Base-by-base conservation (phyloP, 2,329 filamentous ascomycete species). In the Microdochium nivale region DNA sequence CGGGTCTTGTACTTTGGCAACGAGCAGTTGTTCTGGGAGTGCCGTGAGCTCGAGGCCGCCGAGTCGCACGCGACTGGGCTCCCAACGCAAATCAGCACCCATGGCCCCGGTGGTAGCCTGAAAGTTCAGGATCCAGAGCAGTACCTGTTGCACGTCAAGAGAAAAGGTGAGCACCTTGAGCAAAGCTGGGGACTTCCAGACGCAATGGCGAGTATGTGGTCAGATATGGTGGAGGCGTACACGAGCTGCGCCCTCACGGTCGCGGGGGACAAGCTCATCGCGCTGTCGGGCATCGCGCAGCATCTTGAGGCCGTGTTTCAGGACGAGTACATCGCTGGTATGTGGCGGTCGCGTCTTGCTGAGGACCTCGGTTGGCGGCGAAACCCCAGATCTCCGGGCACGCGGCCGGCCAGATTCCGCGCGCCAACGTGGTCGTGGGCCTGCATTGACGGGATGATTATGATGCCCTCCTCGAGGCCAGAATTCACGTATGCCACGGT, bases 401-500 rank as follows among this genome's bases (percentile, higher is more conserved):
- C 32, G 46, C 23, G 32, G 25, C 10, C 11, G 19, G 11, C 25
- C 19, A 4, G 10, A 16, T 40, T 35, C 33, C 33, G 25, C 19
- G 53, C 55, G 0, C 55, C 51, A 13, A 48, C 49, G 1, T 56
- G 55, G 55, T 54, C 53, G 3, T 56, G 55, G 53, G 54, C 53
- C 24, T 52, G 53, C 25, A 49, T 54, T 11, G 33, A 37, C 33
- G 33, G 33, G 33, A 30, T 30, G 11, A 30, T 30, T 30, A 30
- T 30, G 27, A 30, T 30, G 5, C 27, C 27, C 5, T 11, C 27
- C 5, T 30, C 27, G 27, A 11, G 14, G 33, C 33, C 33, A 7
- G 11, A 14, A 3, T 16, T 19, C 13, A 5, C 14, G 33, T 19
- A 9, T 5, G n/a, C n/a, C 33, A 37, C 33, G 33, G 33, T 37